Percentiles rank a stretch among this genome's conserved stretches.
Evolutionary conservation across 2,329 filamentous ascomycete species (phyloP).

Genomic region (Talaromyces verruculosus): DNA sequence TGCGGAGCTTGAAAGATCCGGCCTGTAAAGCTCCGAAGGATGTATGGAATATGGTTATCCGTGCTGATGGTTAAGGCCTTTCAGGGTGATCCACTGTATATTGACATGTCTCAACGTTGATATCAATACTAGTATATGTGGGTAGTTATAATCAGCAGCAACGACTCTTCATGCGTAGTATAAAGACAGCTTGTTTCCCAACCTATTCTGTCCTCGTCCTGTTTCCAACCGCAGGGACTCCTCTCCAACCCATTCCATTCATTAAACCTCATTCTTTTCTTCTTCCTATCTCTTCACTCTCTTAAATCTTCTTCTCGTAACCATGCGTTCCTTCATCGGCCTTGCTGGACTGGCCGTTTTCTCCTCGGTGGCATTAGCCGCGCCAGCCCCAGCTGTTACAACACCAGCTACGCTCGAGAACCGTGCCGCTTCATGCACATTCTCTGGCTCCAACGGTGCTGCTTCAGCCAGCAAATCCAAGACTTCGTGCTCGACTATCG

Average conservation of each 20-base stretch:
- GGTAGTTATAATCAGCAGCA: not conserved
- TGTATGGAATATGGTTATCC: not conserved
- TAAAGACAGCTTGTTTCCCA: not conserved
- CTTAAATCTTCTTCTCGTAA: not conserved
- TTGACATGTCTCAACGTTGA: not conserved
- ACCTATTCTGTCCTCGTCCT: not conserved
- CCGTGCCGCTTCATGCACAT: slow-evolving; percentile 26
- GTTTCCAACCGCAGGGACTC: not conserved
- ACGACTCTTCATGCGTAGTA: not conserved
- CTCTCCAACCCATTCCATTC: not conserved
- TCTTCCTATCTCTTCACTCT: not conserved
- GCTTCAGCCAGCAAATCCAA: slow-evolving; percentile 28
- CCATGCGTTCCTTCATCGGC: slow-evolving; percentile 8
- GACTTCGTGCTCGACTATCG: slow-evolving; percentile 35
- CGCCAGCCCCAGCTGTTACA: slow-evolving; percentile 7
- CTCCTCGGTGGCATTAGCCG: not conserved
- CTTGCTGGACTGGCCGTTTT: slow-evolving; percentile 7
- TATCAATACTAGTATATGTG: not conserved
- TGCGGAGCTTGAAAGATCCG: not conserved
- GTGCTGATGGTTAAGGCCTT: not conserved
- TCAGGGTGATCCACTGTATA: not conserved
- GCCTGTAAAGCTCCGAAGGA: not conserved
- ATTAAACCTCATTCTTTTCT: not conserved
- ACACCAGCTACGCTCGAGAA: slow-evolving; percentile 10
- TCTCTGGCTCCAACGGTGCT: slow-evolving; percentile 26